Conservation (phyloP, 768 basidiomycete genomes). For the Mycena alexandri region DNA sequence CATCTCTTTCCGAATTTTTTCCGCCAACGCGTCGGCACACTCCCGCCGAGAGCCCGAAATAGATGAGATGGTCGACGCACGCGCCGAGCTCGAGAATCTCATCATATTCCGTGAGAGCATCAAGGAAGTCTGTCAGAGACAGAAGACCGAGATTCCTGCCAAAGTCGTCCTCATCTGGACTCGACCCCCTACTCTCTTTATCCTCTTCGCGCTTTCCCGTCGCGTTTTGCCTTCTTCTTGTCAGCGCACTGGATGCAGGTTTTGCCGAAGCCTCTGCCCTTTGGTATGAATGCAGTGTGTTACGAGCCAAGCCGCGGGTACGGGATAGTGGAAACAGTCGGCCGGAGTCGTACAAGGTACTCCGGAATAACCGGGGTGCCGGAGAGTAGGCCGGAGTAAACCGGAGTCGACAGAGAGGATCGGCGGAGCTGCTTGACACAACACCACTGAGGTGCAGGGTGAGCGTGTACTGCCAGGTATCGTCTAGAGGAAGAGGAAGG, state of each 20-base stretch:
- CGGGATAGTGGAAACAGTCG: too few relatives aligned
- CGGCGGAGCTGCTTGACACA: too few relatives aligned
- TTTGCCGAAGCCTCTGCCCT: not conserved
- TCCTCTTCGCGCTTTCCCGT: too few relatives aligned
- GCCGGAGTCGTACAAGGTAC: too few relatives aligned
- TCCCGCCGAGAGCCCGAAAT: constrained; percentile 1
- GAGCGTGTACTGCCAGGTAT: too few relatives aligned
- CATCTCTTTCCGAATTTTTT: not conserved
- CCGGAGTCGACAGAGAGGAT: too few relatives aligned
- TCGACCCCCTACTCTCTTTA: not conserved
- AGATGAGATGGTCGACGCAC: constrained; percentile 7
- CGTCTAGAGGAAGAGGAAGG: too few relatives aligned
- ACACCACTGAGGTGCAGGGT: too few relatives aligned
- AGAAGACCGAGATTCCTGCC: not conserved
- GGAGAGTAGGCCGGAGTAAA: too few relatives aligned
- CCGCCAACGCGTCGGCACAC: constrained; percentile 2
- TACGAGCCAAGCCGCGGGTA: too few relatives aligned
- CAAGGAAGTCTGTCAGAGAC: constrained; percentile 1
- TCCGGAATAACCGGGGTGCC: too few relatives aligned
- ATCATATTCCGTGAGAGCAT: constrained; percentile 10
- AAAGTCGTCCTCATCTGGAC: not conserved
- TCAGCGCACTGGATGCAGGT: constrained; percentile 1
- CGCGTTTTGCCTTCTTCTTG: not conserved
- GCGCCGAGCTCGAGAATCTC: constrained; percentile 5
- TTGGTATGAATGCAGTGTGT: not conserved